Evolutionary conservation across 1,284 basidiomycete species (phyloP).

Genomic region (Rhodotorula sp.): DNA sequence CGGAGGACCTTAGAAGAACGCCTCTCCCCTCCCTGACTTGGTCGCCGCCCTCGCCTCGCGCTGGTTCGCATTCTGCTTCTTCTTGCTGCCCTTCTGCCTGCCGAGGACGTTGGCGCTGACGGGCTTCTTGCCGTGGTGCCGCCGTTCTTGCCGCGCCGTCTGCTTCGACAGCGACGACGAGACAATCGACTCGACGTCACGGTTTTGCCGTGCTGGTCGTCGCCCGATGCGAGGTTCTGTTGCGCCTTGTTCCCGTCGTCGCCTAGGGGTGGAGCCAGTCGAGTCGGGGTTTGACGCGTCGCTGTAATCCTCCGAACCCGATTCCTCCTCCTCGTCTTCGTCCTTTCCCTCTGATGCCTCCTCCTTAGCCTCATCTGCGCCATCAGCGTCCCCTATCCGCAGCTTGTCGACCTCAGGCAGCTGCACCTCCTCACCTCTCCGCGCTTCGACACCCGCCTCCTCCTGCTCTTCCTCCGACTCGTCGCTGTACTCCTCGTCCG

Average conservation of each 20-base stretch:
- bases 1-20: not conserved
- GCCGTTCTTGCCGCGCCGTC: slow-evolving; percentile 31
- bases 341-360: slow-evolving; percentile 39
- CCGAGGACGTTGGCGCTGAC: slow-evolving; percentile 41
- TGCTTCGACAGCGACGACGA: slow-evolving; percentile 24
- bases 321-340: slow-evolving; percentile 48
- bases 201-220: slow-evolving; percentile 11
- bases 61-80: slow-evolving; percentile 41
- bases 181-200: slow-evolving; percentile 36
- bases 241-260: slow-evolving; percentile 2
- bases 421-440: slow-evolving; percentile 48
- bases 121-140: slow-evolving; percentile 44
- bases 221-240: slow-evolving; percentile 4
- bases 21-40: slow-evolving; percentile 1
- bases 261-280: not conserved
- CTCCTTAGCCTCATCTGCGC: slow-evolving; percentile 44
- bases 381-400: slow-evolving; percentile 33
- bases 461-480: slow-evolving; percentile 49
- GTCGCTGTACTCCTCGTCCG: slow-evolving; percentile 47
- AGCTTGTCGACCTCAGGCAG: slow-evolving; percentile 11
- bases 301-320: slow-evolving; percentile 45
- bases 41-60: slow-evolving; percentile 26
- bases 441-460: slow-evolving; percentile 46
- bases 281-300: slow-evolving; percentile 18
- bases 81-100: slow-evolving; percentile 43